phyloP scores from a whole-genome alignment of 2,329 filamentous ascomycete genomes.

The Leptographium procerum region DNA sequence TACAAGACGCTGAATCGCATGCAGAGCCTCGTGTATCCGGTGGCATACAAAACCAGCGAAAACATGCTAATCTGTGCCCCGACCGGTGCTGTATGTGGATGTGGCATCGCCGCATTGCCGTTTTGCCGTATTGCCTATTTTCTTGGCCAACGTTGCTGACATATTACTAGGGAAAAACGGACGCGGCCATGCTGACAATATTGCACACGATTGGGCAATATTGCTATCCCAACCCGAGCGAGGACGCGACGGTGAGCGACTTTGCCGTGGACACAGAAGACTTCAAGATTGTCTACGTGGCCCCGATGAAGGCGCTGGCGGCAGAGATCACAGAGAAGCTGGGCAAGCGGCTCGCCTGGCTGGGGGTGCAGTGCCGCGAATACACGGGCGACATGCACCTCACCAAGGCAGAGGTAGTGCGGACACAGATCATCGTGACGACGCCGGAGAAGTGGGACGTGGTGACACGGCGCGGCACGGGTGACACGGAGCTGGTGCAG shows the following conservation, averaged over 20 bases:
- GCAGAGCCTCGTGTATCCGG: conserved; percentile 93
- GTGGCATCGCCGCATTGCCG: no score
- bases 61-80: conserved; percentile 99
- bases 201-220: conserved; percentile 85
- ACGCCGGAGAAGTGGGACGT: conserved; percentile 99
- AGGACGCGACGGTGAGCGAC: conserved; percentile 60
- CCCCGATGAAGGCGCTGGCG: conserved; percentile 96
- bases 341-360: conserved; percentile 82
- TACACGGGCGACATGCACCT: conserved; percentile 98
- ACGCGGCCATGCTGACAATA: conserved; percentile 94
- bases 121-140: no score
- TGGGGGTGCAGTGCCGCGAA: conserved; percentile 84
- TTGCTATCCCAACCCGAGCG: conserved; percentile 64
- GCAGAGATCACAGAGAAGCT: conserved; percentile 95
- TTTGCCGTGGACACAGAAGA: conserved; percentile 76
- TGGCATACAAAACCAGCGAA: conserved; percentile 90
- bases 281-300: conserved; percentile 98
- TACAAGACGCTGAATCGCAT: conserved; percentile 93
- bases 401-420: conserved; percentile 88
- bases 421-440: conserved; percentile 96
- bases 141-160: neutral
- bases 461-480: conserved; percentile 90
- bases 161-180: conserved; percentile 67
- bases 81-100: conserved; percentile 65
- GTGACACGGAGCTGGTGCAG: conserved; percentile 93